phyloP scores from a whole-genome alignment of 345 rosid genomes.

The Melaleuca quinquenervia region DNA sequence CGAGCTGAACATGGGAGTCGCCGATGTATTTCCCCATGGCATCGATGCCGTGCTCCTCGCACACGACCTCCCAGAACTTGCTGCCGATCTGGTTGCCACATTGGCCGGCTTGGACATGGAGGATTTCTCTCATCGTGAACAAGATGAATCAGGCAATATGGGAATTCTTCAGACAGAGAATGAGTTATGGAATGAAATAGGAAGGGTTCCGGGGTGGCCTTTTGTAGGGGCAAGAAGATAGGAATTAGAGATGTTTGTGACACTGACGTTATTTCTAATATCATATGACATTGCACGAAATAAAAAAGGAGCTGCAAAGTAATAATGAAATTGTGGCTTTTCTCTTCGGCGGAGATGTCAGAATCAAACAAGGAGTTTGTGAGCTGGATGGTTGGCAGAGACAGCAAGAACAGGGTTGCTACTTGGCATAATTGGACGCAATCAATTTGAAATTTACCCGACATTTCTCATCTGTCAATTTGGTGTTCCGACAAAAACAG shows the following conservation, averaged over 20 bases:
- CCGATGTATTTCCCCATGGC: slow-evolving; percentile 34
- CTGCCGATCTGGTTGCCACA: slow-evolving; percentile 54
- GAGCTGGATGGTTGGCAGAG: slow-evolving; percentile 28
- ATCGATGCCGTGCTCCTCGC: slow-evolving; percentile 50
- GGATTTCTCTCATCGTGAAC: slow-evolving; percentile 42
- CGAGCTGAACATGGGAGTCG: slow-evolving; percentile 31
- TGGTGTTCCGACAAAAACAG: neutral
- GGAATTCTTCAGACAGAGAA: neutral
- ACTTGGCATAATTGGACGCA: neutral
- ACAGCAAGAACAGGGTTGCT: neutral
- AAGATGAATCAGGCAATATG: neutral
- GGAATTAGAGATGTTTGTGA: slow-evolving; percentile 3
- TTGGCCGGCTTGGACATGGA: slow-evolving; percentile 55
- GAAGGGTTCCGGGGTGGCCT: slow-evolving; percentile 6
- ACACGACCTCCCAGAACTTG: slow-evolving; percentile 59
- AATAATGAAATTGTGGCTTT: neutral
- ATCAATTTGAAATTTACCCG: neutral
- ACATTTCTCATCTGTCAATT: slow-evolving; percentile 18
- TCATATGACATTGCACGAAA: neutral
- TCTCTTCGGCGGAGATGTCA: slow-evolving; percentile 18
- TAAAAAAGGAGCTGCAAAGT: neutral
- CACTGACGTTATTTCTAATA: neutral
- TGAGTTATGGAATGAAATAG: neutral
- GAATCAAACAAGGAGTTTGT: slow-evolving; percentile 11
- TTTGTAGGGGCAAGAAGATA: neutral